phyloP scores from a whole-genome alignment of 371 early-diverging fungal genomes.

The Lichtheimia ornata region DNA sequence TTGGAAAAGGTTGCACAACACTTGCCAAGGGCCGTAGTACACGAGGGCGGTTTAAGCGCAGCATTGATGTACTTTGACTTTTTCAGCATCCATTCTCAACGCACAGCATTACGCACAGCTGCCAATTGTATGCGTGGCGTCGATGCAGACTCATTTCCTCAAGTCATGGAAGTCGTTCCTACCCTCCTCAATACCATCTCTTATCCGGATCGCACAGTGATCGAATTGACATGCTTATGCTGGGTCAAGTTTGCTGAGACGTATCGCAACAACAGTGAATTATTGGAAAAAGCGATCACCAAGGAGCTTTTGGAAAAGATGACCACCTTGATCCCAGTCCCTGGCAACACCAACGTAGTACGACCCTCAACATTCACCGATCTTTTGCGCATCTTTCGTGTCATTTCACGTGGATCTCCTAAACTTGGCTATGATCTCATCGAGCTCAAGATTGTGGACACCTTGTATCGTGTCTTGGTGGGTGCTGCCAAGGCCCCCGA shows the following conservation, averaged over 20 bases:
- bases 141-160: constrained; percentile 55
- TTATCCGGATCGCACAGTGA: constrained; percentile 73
- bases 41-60: constrained; percentile 79
- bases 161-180: constrained; percentile 71
- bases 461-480: constrained; percentile 61
- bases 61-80: constrained; percentile 89
- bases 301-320: constrained; percentile 46
- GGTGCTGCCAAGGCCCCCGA: constrained; percentile 26
- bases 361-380: constrained; percentile 60
- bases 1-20: constrained; percentile 78
- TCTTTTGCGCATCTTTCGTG: constrained; percentile 62
- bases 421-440: constrained; percentile 56
- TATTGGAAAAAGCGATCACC: constrained; percentile 55
- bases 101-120: constrained; percentile 79
- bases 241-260: constrained; percentile 68
- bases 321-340: constrained; percentile 40
- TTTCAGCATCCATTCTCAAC: constrained; percentile 84
- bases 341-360: constrained; percentile 41
- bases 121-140: constrained; percentile 77
- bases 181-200: constrained; percentile 68
- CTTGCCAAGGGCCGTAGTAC: constrained; percentile 71
- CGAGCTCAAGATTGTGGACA: constrained; percentile 56
- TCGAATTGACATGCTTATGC: constrained; percentile 70
- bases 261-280: constrained; percentile 53
- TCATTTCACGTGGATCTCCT: constrained; percentile 64